Evolutionary conservation across 78 protist species (phyloP), one percentile per base, ranked within the genome.

Genomic region (Pigoraptor vietnamica): DNA sequence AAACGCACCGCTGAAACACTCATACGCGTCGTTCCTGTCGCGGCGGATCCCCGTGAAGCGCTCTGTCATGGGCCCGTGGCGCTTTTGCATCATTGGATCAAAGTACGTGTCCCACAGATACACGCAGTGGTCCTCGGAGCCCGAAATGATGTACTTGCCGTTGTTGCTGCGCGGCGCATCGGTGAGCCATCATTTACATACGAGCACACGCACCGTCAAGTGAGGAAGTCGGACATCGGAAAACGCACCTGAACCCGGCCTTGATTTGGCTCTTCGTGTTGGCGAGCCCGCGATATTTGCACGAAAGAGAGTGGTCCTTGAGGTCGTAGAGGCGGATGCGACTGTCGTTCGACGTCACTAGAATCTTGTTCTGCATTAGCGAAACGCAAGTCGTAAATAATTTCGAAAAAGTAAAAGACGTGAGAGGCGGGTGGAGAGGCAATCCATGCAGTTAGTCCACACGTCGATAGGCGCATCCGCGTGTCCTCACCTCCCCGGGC

Each of bases 311-410:
- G 88, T 35, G 48, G 87, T 94, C 96, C 0, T 48, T 29, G 37
- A 95, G 48, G 37, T 89, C 82, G 84, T 91, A 95, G 86, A 95
- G n/a, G 21, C 96, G 93, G n/a, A 95, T 89, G 39, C 96, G 91
- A 34, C 94, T 90, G 55, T 95, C 96, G 24, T 93, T 95, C 29
- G 95, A 48, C 2, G 95, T 90, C 38, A 95, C 87, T 24, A 93
- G 84, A 23, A 95, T 40, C 89, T 92, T 37, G 81, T 90, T 33
- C 37, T 33, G 29, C 6, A n/a, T n/a, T n/a, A n/a, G n/a, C n/a
- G n/a, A n/a, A n/a, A n/a, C n/a, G n/a, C n/a, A n/a, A n/a, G n/a
- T n/a, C n/a, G n/a, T n/a, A n/a, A n/a, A n/a, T n/a, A n/a, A n/a
- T n/a, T n/a, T n/a, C n/a, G n/a, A n/a, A n/a, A n/a, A n/a, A n/a